A percentile compares a stretch with the other conserved stretches of the same genome.
Evolutionary conservation across 108 stramenopile genomes (phyloP).

Genomic region (Poteriospumella lacustris): DNA sequence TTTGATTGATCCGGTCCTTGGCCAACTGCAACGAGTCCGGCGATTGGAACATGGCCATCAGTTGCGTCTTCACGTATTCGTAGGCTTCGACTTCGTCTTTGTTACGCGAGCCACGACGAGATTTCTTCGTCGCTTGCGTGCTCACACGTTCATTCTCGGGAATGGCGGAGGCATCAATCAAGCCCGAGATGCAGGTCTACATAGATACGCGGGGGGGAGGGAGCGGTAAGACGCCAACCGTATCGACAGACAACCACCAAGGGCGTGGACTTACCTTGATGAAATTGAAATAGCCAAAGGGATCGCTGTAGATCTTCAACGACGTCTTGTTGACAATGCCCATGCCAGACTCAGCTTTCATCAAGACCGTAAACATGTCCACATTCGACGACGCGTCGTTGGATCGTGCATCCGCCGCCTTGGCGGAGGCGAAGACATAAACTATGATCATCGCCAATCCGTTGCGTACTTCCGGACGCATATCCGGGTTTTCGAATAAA

Average conservation of each 20-base stretch:
- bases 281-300: slow-evolving; percentile 16
- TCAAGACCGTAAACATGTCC: slow-evolving; percentile 9
- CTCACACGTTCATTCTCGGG: slow-evolving; percentile 24
- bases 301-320: slow-evolving; percentile 25
- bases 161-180: slow-evolving; percentile 16
- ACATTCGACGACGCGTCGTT: background rate
- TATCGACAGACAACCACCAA: no score
- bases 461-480: slow-evolving; percentile 30
- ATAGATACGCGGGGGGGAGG: background rate
- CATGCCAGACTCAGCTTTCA: background rate
- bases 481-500: slow-evolving; percentile 9
- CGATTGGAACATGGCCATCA: background rate
- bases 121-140: background rate
- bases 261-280: background rate
- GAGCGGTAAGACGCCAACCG: no score
- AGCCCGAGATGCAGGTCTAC: slow-evolving; percentile 13
- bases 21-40: background rate
- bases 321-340: slow-evolving; percentile 30
- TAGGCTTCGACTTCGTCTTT: background rate
- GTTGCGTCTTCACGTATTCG: background rate
- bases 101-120: background rate
- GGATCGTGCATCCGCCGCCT: background rate
- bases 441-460: slow-evolving; percentile 16
- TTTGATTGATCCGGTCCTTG: background rate
- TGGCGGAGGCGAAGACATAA: background rate